These are phyloP conservation scores for Neonothopanus nambi DNA, from an alignment of 1,284 basidiomycete species.

Conservation along the genomic window DNA sequence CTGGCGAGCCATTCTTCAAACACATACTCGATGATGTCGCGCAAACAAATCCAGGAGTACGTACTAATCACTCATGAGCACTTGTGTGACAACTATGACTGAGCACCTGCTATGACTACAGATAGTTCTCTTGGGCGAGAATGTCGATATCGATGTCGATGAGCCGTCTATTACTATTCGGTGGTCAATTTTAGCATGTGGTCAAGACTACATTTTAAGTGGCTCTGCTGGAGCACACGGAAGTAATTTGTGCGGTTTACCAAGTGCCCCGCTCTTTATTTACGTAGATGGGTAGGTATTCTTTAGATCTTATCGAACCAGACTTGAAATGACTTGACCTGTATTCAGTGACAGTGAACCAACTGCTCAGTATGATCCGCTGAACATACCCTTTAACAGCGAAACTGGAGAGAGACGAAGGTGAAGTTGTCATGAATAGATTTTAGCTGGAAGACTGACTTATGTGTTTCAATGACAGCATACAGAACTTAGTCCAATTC, in stretches of 20 bases:
- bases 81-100: not conserved
- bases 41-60: constrained; percentile 45
- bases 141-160: constrained; percentile 17
- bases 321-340: too few species aligned
- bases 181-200: constrained; percentile 60
- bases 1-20: constrained; percentile 43
- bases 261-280: constrained; percentile 41
- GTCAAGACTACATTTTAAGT: constrained; percentile 43
- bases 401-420: constrained; percentile 40
- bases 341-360: constrained; percentile 35
- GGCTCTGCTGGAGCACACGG: constrained; percentile 52
- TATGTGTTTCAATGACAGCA: constrained; percentile 31
- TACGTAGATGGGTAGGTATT: constrained; percentile 58
- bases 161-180: constrained; percentile 57
- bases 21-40: constrained; percentile 43
- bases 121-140: constrained; percentile 17
- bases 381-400: constrained; percentile 41
- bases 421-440: constrained; percentile 27
- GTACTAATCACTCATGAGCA: constrained; percentile 12
- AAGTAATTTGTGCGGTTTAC: constrained; percentile 47
- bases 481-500: constrained; percentile 58
- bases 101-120: not conserved
- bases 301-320: too few species aligned
- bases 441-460: not conserved
- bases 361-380: constrained; percentile 46